Evolutionary conservation across 768 basidiomycete genomes (phyloP).

Genomic region (Russula abietina): DNA sequence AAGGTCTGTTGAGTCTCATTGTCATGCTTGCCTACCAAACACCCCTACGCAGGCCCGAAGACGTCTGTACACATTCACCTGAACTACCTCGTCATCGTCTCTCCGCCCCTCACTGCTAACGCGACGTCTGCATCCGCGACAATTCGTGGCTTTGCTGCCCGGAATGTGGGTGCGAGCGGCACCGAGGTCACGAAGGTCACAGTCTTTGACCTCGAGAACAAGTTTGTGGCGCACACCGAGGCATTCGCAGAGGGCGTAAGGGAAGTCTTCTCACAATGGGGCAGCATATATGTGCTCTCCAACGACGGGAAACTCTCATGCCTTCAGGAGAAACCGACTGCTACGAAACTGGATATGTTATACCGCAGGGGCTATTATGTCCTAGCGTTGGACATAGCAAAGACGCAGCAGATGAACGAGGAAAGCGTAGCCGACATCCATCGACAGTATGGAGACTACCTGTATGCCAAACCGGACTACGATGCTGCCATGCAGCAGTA

Average conservation of each 20-base stretch:
- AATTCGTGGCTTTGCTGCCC: constrained; percentile 64
- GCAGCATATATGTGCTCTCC: constrained; percentile 68
- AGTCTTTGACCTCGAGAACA: constrained; percentile 88
- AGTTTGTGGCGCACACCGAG: constrained; percentile 78
- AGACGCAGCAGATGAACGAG: constrained; percentile 68
- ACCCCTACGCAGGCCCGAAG: constrained; percentile 53
- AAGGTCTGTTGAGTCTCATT: constrained; percentile 47
- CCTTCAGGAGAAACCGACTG: constrained; percentile 72
- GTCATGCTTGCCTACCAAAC: neutral
- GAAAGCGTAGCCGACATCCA: constrained; percentile 82
- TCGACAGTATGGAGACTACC: constrained; percentile 81
- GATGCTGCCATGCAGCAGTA: constrained; percentile 93
- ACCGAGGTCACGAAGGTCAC: constrained; percentile 73
- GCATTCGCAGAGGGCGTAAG: constrained; percentile 79
- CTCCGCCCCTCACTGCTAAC: constrained; percentile 71
- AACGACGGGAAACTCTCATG: constrained; percentile 71
- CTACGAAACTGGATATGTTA: constrained; percentile 79
- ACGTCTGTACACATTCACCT: constrained; percentile 66
- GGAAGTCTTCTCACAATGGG: constrained; percentile 78
- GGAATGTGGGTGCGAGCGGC: constrained; percentile 39
- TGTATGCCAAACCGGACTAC: constrained; percentile 87
- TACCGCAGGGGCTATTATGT: constrained; percentile 74
- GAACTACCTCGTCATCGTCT: constrained; percentile 88
- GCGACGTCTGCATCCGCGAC: constrained; percentile 65
- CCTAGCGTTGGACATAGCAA: constrained; percentile 77